phyloP scores from a whole-genome alignment of 2,329 filamentous ascomycete genomes.

The Stemphylium beticola region DNA sequence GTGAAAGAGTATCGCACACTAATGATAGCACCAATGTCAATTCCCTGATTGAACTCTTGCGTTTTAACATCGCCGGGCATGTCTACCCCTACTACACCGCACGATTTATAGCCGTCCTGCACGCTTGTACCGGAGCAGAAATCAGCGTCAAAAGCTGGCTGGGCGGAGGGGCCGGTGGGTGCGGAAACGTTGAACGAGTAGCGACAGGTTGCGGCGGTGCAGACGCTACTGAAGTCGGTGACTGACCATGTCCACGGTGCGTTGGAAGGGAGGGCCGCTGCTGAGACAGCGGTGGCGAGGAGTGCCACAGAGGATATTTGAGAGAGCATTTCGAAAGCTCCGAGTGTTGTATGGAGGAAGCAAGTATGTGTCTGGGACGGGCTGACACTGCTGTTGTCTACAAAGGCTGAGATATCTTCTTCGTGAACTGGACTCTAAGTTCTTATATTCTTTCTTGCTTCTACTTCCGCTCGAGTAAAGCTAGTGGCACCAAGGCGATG shows the following conservation, averaged over 20 bases:
- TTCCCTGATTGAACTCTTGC: constrained; percentile 20
- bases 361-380: not conserved
- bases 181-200: constrained; percentile 28
- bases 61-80: constrained; percentile 17
- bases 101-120: constrained; percentile 22
- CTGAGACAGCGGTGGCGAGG: constrained; percentile 14
- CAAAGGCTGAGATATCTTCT: not conserved
- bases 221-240: constrained; percentile 23
- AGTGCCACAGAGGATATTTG: constrained; percentile 14
- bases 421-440: not conserved
- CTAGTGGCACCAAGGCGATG: not conserved
- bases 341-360: not conserved
- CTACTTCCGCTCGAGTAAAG: not conserved
- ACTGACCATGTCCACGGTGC: constrained; percentile 25
- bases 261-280: constrained; percentile 2
- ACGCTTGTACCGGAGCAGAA: constrained; percentile 22
- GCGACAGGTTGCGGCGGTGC: constrained; percentile 28
- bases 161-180: constrained; percentile 12
- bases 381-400: not conserved
- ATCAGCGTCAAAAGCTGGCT: constrained; percentile 23
- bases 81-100: constrained; percentile 16
- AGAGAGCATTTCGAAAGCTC: constrained; percentile 16
- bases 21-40: constrained; percentile 14
- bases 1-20: constrained; percentile 21
- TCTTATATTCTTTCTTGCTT: not conserved